A percentile compares a stretch with the other conserved stretches of the same genome.
These are phyloP conservation scores for Clonostachys sp. DNA, from an alignment of 2,329 filamentous ascomycete species.

Conservation along the genomic window DNA sequence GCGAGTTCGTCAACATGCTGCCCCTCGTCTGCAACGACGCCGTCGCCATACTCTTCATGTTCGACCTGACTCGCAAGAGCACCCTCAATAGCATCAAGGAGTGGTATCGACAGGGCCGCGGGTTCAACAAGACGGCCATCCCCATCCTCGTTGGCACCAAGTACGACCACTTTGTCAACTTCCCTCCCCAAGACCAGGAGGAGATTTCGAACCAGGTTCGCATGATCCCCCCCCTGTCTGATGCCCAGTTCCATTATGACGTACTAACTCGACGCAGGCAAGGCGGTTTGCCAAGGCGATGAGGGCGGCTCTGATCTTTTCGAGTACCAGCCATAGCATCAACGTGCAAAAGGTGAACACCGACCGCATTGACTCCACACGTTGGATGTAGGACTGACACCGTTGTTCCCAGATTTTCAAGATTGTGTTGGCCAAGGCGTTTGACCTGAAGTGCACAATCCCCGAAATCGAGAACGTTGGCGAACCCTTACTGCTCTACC, in stretches of 20 bases:
- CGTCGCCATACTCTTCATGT: slow-evolving; percentile 99
- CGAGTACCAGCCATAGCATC: slow-evolving; percentile 98
- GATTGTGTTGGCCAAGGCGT: slow-evolving; percentile 96
- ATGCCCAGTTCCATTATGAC: not conserved
- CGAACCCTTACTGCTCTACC: slow-evolving; percentile 90
- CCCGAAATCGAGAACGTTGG: slow-evolving; percentile 98
- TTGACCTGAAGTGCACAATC: slow-evolving; percentile 98
- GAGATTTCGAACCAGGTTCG: slow-evolving; percentile 93
- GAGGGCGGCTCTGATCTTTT: slow-evolving; percentile 96
- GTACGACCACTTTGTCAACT: slow-evolving; percentile 99
- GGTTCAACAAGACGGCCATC: slow-evolving; percentile 99
- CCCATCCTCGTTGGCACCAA: slow-evolving; percentile 96
- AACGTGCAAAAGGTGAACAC: slow-evolving; percentile 86
- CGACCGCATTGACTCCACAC: not conserved
- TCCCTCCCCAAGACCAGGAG: slow-evolving; percentile 93
- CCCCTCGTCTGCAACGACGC: slow-evolving; percentile 99
- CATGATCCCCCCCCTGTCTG: too few species aligned
- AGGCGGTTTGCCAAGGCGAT: slow-evolving; percentile 96
- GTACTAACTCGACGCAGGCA: slow-evolving; percentile 49
- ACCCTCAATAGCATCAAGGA: slow-evolving; percentile 99
- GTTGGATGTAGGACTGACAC: slow-evolving; percentile 3
- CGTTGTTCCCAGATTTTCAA: slow-evolving; percentile 79
- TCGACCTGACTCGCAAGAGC: slow-evolving; percentile 95
- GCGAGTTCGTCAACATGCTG: slow-evolving; percentile 99
- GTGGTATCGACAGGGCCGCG: slow-evolving; percentile 95